These are phyloP conservation scores for Glycine tomentella DNA, from an alignment of 306 rosid genomes.

Conservation along the genomic window DNA sequence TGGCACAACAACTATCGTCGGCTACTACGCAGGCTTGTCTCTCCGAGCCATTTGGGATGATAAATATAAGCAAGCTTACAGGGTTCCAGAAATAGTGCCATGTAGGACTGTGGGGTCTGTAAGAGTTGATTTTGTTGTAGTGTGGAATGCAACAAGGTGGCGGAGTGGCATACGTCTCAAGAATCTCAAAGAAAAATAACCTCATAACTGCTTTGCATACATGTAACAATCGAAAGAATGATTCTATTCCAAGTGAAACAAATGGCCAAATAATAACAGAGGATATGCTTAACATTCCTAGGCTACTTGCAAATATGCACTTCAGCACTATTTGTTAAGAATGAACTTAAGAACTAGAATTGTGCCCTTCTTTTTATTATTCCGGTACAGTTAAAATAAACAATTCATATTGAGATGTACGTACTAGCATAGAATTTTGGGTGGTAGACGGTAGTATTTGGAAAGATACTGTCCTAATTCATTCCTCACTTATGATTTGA, in stretches of 20 bases:
- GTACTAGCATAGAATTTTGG: slow-evolving; percentile 34
- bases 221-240: neutral
- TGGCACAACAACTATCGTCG: too few relatives aligned
- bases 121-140: neutral
- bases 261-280: neutral
- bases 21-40: too few relatives aligned
- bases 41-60: too few relatives aligned
- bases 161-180: neutral
- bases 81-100: slow-evolving; percentile 44
- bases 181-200: neutral
- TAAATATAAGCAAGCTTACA: slow-evolving; percentile 13
- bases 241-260: neutral
- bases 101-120: neutral
- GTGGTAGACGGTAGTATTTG: slow-evolving; percentile 25
- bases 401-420: slow-evolving; percentile 38
- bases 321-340: slow-evolving; percentile 7
- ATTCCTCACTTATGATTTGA: slow-evolving; percentile 33
- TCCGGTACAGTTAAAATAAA: slow-evolving; percentile 22
- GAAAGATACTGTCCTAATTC: slow-evolving; percentile 34
- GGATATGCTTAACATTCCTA: neutral
- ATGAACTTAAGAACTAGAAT: slow-evolving; percentile 23
- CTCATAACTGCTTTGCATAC: neutral
- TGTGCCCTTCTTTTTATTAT: slow-evolving; percentile 33
- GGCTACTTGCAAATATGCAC: neutral
- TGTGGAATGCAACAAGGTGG: neutral